These are phyloP conservation scores for Psophocarpus tetragonolobus DNA, from an alignment of 306 rosid species.

Conservation along the genomic window DNA sequence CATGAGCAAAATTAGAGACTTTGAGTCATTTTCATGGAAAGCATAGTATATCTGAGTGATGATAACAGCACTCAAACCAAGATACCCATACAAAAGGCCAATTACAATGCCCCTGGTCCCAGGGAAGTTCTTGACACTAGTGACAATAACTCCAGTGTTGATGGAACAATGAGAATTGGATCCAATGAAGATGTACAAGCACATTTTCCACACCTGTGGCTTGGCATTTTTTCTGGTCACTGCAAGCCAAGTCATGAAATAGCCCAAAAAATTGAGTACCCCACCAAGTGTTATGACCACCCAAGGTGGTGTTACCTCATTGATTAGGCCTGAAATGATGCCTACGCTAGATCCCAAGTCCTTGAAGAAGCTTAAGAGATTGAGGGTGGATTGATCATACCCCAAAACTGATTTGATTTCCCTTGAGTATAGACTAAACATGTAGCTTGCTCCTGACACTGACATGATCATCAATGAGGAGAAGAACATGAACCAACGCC, in stretches of 20 bases:
- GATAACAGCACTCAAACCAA: too few relatives aligned
- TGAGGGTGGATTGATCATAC: conserved; percentile 45
- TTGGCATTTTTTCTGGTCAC: conserved; percentile 42
- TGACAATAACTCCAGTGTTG: conserved; percentile 42
- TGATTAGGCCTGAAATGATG: conserved; percentile 39
- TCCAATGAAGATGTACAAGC: conserved; percentile 39
- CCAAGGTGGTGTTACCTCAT: conserved; percentile 46
- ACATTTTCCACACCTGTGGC: conserved; percentile 35
- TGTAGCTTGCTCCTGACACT: conserved; percentile 46
- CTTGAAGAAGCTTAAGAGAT: conserved; percentile 41
- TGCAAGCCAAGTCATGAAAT: conserved; percentile 49
- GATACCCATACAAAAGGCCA: conserved; percentile 39
- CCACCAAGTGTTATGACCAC: conserved; percentile 41
- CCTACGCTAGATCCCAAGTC: conserved; percentile 46
- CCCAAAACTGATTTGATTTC: conserved; percentile 46
- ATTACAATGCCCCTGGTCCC: conserved; percentile 41
- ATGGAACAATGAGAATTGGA: conserved; percentile 50
- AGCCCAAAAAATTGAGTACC: conserved; percentile 36
- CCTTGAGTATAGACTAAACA: conserved; percentile 44
- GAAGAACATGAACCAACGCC: conserved; percentile 49
- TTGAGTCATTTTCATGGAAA: too few relatives aligned
- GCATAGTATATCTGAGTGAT: too few relatives aligned
- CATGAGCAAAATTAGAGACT: too few relatives aligned
- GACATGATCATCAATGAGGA: conserved; percentile 47
- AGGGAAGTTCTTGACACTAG: conserved; percentile 46